phyloP scores from a whole-genome alignment of 495 filamentous ascomycete species.

The Penicillium chermesinum region DNA sequence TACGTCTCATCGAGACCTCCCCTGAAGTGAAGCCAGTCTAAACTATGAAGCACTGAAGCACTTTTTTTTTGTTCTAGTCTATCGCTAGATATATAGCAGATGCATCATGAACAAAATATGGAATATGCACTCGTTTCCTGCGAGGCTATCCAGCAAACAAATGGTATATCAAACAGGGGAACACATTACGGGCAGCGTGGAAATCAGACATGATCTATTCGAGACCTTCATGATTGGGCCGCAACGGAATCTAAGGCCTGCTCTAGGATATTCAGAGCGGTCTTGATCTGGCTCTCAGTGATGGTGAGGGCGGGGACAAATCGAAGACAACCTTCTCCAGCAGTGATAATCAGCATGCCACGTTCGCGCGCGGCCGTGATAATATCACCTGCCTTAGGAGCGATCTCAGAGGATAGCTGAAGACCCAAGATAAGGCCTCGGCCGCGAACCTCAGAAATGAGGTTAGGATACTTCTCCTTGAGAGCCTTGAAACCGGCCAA shows the following conservation, averaged over 20 bases:
- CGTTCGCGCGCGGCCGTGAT: conserved; percentile 82
- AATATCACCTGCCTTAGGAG: conserved; percentile 50
- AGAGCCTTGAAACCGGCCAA: conserved; percentile 56
- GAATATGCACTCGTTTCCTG: conserved; percentile 11
- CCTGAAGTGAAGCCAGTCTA: too few species aligned
- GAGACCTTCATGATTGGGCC: conserved; percentile 14
- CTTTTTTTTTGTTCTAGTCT: conserved; percentile 4
- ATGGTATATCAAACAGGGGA: conserved; percentile 21
- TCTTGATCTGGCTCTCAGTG: conserved; percentile 66
- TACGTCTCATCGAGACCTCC: too few species aligned
- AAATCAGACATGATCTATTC: conserved; percentile 1
- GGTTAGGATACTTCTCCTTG: conserved; percentile 59
- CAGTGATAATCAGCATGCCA: conserved; percentile 85
- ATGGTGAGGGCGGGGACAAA: conserved; percentile 83
- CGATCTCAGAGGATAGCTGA: conserved; percentile 68
- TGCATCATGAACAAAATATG: not conserved
- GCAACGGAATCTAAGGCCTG: conserved; percentile 61
- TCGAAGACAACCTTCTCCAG: conserved; percentile 79
- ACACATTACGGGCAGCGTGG: conserved; percentile 14
- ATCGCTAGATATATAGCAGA: conserved; percentile 1
- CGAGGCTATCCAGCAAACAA: conserved; percentile 5
- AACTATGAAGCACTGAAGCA: too few species aligned
- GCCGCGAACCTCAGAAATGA: conserved; percentile 75
- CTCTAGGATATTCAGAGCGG: conserved; percentile 70
- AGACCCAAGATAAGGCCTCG: conserved; percentile 79